Percentiles rank a stretch among this genome's conserved stretches.
These are phyloP conservation scores for Aspergillus mulundensis DNA, from an alignment of 495 filamentous ascomycete genomes.

Conservation along the genomic window DNA sequence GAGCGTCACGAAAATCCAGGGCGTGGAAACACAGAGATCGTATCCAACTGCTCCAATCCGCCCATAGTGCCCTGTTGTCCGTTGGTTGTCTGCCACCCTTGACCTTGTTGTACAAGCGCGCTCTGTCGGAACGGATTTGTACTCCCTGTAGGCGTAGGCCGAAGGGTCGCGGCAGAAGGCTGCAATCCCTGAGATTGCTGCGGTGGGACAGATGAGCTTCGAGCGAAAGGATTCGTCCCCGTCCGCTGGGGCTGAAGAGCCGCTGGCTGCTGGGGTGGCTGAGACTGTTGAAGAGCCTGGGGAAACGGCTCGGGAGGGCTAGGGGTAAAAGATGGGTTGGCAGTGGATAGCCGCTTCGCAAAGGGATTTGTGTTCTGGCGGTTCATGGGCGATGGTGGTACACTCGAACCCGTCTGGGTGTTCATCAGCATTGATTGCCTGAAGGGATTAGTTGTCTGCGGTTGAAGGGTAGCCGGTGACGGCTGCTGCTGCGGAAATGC, in stretches of 20 bases:
- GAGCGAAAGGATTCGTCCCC: constrained; percentile 52
- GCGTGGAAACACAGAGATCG: constrained; percentile 81
- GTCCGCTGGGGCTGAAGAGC: constrained; percentile 41
- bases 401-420: constrained; percentile 40
- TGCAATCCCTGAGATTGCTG: constrained; percentile 34
- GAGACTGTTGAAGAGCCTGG: constrained; percentile 34
- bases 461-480: constrained; percentile 35
- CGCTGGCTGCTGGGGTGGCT: constrained; percentile 31
- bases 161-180: constrained; percentile 46
- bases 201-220: constrained; percentile 35
- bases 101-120: constrained; percentile 80
- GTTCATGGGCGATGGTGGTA: constrained; percentile 41
- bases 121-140: constrained; percentile 95
- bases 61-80: constrained; percentile 72
- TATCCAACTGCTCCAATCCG: constrained; percentile 73
- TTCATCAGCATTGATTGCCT: constrained; percentile 75
- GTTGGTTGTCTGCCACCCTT: constrained; percentile 76
- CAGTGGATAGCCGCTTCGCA: constrained; percentile 53
- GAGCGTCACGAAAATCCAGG: constrained; percentile 40
- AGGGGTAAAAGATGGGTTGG: constrained; percentile 30
- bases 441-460: constrained; percentile 81
- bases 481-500: constrained; percentile 48
- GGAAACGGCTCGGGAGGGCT: constrained; percentile 32
- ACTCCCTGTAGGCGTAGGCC: constrained; percentile 72
- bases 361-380: constrained; percentile 86